Percentiles rank a stretch among this genome's conserved stretches.
phyloP scores from a whole-genome alignment of 768 basidiomycete genomes.

The Solioccasus polychromus region DNA sequence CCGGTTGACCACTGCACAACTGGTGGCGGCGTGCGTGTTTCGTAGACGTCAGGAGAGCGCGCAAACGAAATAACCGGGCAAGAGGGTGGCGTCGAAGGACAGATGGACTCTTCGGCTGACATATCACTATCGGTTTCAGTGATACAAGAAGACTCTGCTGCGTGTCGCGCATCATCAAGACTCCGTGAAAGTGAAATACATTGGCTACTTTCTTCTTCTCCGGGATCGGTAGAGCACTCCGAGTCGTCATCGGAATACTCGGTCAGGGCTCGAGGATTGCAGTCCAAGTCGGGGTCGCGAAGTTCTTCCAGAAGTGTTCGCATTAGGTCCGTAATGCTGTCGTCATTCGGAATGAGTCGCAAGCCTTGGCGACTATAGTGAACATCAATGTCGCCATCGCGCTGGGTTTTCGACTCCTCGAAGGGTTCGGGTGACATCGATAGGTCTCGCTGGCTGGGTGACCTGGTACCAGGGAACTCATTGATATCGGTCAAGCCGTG shows the following conservation, averaged over 20 bases:
- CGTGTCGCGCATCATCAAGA: too few relatives aligned
- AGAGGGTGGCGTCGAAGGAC: slow-evolving; percentile 7
- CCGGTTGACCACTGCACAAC: not conserved
- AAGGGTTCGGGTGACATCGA: too few relatives aligned
- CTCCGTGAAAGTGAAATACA: too few relatives aligned
- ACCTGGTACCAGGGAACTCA: not conserved
- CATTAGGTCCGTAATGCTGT: slow-evolving; percentile 20
- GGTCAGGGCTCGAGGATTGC: not conserved
- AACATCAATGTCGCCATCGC: not conserved
- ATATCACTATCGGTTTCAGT: not conserved
- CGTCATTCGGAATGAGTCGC: slow-evolving; percentile 5
- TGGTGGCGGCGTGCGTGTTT: not conserved
- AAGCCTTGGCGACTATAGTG: not conserved
- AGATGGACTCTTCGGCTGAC: slow-evolving; percentile 5
- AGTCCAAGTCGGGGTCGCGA: slow-evolving; percentile 14
- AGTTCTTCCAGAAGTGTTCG: slow-evolving; percentile 12
- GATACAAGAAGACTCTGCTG: not conserved
- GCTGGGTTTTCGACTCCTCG: too few relatives aligned
- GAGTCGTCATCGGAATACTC: slow-evolving; percentile 9
- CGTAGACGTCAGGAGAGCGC: not conserved
- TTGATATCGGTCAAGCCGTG: not conserved
- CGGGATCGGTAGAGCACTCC: too few relatives aligned
- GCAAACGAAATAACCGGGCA: not conserved
- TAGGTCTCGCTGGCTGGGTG: too few relatives aligned
- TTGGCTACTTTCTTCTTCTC: too few relatives aligned